Evolutionary conservation across 495 filamentous ascomycete species (phyloP).

Genomic region (Cenococcum geophilum): DNA sequence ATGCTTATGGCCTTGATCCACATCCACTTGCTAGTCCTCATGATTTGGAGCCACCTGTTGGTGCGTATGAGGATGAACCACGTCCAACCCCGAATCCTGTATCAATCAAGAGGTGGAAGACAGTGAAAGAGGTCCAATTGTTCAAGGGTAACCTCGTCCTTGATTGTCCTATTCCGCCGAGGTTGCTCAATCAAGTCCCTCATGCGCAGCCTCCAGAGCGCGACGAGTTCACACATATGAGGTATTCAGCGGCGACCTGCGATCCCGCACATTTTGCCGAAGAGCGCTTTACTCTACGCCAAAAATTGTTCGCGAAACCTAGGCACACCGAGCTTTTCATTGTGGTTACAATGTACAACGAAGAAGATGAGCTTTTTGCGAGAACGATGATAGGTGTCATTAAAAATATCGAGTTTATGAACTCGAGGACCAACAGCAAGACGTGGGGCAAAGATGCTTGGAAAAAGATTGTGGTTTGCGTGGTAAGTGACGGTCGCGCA

Average conservation of each 20-base stretch:
- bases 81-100: conserved; percentile 49
- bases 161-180: conserved; percentile 92
- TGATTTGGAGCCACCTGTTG: conserved; percentile 43
- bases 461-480: conserved; percentile 99
- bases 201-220: conserved; percentile 75
- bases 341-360: conserved; percentile 98
- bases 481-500: conserved; percentile 95
- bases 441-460: conserved; percentile 98
- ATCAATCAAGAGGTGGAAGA: conserved; percentile 90
- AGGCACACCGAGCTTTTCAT: conserved; percentile 96
- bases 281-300: conserved; percentile 86
- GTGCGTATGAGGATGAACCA: conserved; percentile 33
- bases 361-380: conserved; percentile 94
- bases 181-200: conserved; percentile 74
- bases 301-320: conserved; percentile 88
- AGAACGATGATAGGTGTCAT: conserved; percentile 96
- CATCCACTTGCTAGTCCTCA: conserved; percentile 34
- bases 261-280: conserved; percentile 84
- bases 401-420: conserved; percentile 98
- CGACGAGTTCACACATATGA: conserved; percentile 98
- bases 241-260: conserved; percentile 94
- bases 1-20: conserved; percentile 55
- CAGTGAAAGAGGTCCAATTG: conserved; percentile 93
- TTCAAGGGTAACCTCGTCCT: conserved; percentile 97
- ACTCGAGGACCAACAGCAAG: conserved; percentile 78